Evolutionary conservation across 2,329 filamentous ascomycete genomes (phyloP).

Genomic region (Pleoardoris graminearum): DNA sequence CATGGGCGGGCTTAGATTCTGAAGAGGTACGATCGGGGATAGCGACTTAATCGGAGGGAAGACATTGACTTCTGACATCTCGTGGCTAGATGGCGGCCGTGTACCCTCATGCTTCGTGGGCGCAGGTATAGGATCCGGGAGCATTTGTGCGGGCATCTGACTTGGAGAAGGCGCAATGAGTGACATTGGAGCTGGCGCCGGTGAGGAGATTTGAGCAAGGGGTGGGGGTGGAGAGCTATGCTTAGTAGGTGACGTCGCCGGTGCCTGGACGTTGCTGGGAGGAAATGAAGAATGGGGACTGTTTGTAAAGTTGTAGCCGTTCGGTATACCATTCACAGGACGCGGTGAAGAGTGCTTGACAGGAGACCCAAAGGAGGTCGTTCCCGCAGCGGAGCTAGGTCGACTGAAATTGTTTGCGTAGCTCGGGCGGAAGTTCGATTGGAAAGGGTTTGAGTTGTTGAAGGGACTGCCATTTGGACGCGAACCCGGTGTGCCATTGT

Average conservation of each 20-base stretch:
- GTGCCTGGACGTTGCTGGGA: slow-evolving; percentile 35
- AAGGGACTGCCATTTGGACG: slow-evolving; percentile 37
- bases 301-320: slow-evolving; percentile 37
- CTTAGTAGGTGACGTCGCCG: slow-evolving; percentile 46
- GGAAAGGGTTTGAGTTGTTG: slow-evolving; percentile 28
- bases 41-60: slow-evolving; percentile 62
- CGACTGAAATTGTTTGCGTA: slow-evolving; percentile 37
- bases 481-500: slow-evolving; percentile 26
- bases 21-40: slow-evolving; percentile 60
- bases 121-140: slow-evolving; percentile 46
- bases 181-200: slow-evolving; percentile 24
- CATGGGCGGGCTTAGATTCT: slow-evolving; percentile 64
- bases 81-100: slow-evolving; percentile 38
- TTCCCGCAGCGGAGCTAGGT: slow-evolving; percentile 34
- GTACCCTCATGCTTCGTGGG: slow-evolving; percentile 53
- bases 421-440: slow-evolving; percentile 16
- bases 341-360: slow-evolving; percentile 44
- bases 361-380: slow-evolving; percentile 32
- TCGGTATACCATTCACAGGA: slow-evolving; percentile 36
- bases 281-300: slow-evolving; percentile 55
- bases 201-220: slow-evolving; percentile 39
- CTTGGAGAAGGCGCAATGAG: slow-evolving; percentile 34
- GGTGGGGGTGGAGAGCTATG: slow-evolving; percentile 44
- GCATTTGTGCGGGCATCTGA: slow-evolving; percentile 38
- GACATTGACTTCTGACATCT: slow-evolving; percentile 48